Evolutionary conservation across 345 rosid genomes (phyloP).

Genomic region (Alliaria petiolata): DNA sequence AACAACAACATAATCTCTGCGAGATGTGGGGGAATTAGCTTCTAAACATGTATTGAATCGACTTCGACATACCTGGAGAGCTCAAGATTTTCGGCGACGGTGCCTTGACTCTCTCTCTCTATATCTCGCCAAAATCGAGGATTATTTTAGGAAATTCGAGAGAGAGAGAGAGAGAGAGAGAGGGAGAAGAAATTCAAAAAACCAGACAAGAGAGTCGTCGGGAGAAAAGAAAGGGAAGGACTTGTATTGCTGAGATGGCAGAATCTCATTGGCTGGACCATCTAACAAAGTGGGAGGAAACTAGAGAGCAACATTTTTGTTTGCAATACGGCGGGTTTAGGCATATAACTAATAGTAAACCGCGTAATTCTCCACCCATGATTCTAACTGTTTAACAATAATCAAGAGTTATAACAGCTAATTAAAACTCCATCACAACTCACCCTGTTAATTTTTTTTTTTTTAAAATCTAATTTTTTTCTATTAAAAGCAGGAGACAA

Average conservation of each 20-base stretch:
- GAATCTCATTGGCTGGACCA: constrained; percentile 4
- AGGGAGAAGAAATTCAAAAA: constrained; percentile 1
- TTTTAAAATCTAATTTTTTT: too few species aligned
- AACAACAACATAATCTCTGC: not conserved
- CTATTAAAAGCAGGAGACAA: too few species aligned
- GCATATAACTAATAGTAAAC: constrained; percentile 1
- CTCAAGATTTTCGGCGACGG: not conserved
- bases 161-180: too few species aligned
- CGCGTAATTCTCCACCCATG: not conserved
- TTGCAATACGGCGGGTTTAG: constrained; percentile 1
- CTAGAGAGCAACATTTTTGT: not conserved
- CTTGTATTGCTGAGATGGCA: constrained; percentile 9
- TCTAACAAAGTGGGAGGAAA: too few species aligned
- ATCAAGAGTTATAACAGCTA: not conserved
- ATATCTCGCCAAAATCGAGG: not conserved
- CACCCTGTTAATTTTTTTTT: too few species aligned
- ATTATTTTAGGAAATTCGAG: not conserved
- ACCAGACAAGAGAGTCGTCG: not conserved
- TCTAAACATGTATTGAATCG: not conserved
- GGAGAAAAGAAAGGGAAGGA: not conserved
- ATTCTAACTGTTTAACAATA: constrained; percentile 12
- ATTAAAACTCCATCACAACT: not conserved
- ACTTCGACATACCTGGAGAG: constrained; percentile 20
- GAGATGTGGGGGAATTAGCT: not conserved
- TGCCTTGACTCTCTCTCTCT: not conserved